Base-by-base conservation (phyloP, 1,284 basidiomycete genomes). In the Leccinum cinnamomeum region DNA sequence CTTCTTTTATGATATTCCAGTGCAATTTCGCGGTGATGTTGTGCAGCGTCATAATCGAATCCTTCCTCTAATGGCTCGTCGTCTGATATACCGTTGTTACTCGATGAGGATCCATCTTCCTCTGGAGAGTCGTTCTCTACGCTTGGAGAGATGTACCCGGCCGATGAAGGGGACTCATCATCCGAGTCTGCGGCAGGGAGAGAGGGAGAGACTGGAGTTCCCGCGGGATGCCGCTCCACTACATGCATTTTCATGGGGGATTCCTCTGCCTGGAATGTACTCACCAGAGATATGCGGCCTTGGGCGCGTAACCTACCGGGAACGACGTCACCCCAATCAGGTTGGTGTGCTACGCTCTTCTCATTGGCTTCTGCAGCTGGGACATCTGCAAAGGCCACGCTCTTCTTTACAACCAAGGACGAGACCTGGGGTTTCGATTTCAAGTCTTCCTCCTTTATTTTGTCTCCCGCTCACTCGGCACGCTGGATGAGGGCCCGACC, bases 1-100 rank as follows among this genome's bases (percentile, higher is more conserved):
- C 88, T 83, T 69, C 86, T 87, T 65, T 81, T 77, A 70, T 88
- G 81, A 70, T 92, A 91, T 63, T 85, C 87, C 84, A 60, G 69
- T n/a, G 87, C 86, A 64, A 91, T 81, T 71, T 91, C 89, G 33
- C 89, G 85, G 65, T 91, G 88, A 68, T 88, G 85, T 56, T 78
- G 82, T 25, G 84, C 87, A 59, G 77, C 80, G 67, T 90, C 84
- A 46, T 86, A 75, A 64, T 88, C 86, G 20, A 78, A 78, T 54
- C 79, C 82, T 48, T 84, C 82, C 56, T 83, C 83, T 51, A 79
- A 69, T 0, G 60, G 65, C 25, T 72, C 68, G 53, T 75, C 67
- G 28, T 76, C 70, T 60, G 75, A 69, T 33, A 66, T 67, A 30
- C 67, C 62, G n/a, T 65, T 63, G 28, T 70, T 70, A 57, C 68